These are phyloP conservation scores for Suillus spraguei DNA, from an alignment of 768 basidiomycete species.

Conservation along the genomic window DNA sequence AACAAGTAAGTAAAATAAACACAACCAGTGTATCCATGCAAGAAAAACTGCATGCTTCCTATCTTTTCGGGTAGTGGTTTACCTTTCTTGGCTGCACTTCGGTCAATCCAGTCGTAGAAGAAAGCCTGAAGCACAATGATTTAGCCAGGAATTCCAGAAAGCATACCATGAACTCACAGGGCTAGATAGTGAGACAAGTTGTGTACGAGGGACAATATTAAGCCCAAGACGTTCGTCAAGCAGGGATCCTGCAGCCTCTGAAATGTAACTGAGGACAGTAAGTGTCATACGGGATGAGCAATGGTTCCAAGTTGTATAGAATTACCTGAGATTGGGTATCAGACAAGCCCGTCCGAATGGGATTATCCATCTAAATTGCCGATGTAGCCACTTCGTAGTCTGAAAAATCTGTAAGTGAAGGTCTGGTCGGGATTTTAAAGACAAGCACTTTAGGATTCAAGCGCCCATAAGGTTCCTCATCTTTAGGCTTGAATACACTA, in stretches of 20 bases:
- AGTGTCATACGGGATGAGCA: background rate
- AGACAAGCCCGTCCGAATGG: slow-evolving; percentile 89
- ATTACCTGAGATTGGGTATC: slow-evolving; percentile 83
- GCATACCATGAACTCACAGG: slow-evolving; percentile 39
- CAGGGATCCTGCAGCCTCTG: slow-evolving; percentile 86
- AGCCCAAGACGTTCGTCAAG: slow-evolving; percentile 74
- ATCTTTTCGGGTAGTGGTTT: slow-evolving; percentile 86
- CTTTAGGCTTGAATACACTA: slow-evolving; percentile 92
- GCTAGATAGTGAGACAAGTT: slow-evolving; percentile 81
- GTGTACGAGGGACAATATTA: slow-evolving; percentile 84
- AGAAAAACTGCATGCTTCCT: slow-evolving; percentile 88
- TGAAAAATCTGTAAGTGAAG: slow-evolving; percentile 27
- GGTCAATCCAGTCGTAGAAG: slow-evolving; percentile 91
- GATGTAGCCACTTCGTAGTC: slow-evolving; percentile 91
- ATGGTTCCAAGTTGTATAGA: slow-evolving; percentile 5
- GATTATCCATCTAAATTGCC: slow-evolving; percentile 87
- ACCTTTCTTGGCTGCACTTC: slow-evolving; percentile 80
- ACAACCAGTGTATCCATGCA: slow-evolving; percentile 78
- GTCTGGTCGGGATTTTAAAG: background rate
- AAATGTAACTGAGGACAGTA: slow-evolving; percentile 64
- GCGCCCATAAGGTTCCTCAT: slow-evolving; percentile 86
- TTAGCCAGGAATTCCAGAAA: slow-evolving; percentile 6
- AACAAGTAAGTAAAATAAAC: background rate
- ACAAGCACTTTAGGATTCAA: slow-evolving; percentile 77
- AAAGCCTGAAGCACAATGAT: slow-evolving; percentile 58